Percentiles rank a stretch among this genome's conserved stretches.
phyloP scores from a whole-genome alignment of 2,329 filamentous ascomycete genomes.

The Tolypocladium cylindrosporum region DNA sequence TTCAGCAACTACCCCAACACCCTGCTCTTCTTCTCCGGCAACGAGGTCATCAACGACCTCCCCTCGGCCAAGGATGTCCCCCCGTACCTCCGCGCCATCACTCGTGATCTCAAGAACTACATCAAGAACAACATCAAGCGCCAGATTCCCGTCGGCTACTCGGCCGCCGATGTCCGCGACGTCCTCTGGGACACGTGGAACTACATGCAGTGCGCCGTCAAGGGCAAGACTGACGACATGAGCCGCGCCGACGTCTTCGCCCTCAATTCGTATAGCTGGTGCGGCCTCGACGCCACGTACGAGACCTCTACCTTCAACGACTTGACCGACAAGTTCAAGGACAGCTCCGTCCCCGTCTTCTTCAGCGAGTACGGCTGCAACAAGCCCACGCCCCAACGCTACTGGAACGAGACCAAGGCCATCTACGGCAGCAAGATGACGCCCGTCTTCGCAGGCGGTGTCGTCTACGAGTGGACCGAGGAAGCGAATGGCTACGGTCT shows the following conservation, averaged over 20 bases:
- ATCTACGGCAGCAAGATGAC: conserved; percentile 67
- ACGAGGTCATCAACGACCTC: conserved; percentile 65
- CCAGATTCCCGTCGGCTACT: conserved; percentile 68
- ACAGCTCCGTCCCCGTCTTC: conserved; percentile 63
- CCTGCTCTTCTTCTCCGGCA: conserved; percentile 66
- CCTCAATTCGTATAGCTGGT: conserved; percentile 66
- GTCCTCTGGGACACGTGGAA: conserved; percentile 67
- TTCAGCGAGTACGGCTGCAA: conserved; percentile 81
- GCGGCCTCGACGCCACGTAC: conserved; percentile 50
- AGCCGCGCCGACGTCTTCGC: conserved; percentile 67
- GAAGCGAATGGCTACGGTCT: conserved; percentile 59
- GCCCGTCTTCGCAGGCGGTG: conserved; percentile 58
- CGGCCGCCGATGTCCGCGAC: conserved; percentile 66
- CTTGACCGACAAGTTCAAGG: conserved; percentile 55
- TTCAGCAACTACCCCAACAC: conserved; percentile 60
- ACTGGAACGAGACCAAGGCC: conserved; percentile 65
- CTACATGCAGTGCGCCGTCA: conserved; percentile 59
- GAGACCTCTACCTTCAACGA: conserved; percentile 51
- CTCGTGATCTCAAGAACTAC: conserved; percentile 73
- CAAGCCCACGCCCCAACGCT: conserved; percentile 52
- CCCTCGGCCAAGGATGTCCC: conserved; percentile 49
- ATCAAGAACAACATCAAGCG: conserved; percentile 61
- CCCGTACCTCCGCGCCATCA: conserved; percentile 65
- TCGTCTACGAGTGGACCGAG: conserved; percentile 74
- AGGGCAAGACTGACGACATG: conserved; percentile 43